Evolutionary conservation across 257 asterid genomes (phyloP).

Genomic region (Solanum chilense): DNA sequence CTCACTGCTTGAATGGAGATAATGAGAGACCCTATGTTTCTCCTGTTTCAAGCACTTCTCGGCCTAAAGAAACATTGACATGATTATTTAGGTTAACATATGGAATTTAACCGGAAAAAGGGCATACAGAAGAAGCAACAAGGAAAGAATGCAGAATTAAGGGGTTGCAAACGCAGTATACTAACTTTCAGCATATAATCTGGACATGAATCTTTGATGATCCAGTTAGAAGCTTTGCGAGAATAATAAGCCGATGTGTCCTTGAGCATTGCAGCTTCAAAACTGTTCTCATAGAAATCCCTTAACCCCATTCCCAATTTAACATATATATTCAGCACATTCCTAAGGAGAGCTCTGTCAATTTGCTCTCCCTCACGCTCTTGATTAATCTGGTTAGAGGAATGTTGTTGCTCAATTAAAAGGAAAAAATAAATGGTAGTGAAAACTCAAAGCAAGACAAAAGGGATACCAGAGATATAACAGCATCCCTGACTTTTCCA

Average conservation of each 20-base stretch:
- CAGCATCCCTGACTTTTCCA: conserved; percentile 87
- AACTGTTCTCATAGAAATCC: conserved; percentile 74
- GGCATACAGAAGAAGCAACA: background rate
- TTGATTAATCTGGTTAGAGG: conserved; percentile 61
- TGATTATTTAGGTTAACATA: background rate
- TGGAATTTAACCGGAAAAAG: background rate
- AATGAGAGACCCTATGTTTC: conserved; percentile 85
- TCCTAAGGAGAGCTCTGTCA: conserved; percentile 85
- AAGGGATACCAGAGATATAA: conserved; percentile 70
- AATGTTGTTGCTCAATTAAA: background rate
- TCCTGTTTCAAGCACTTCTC: conserved; percentile 82
- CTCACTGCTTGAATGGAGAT: conserved; percentile 95
- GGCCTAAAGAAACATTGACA: conserved; percentile 35
- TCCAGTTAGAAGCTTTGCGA: conserved; percentile 97
- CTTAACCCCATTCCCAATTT: conserved; percentile 96
- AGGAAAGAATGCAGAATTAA: background rate
- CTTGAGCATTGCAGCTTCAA: conserved; percentile 75
- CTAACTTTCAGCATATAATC: conserved; percentile 86
- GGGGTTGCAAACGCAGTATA: background rate
- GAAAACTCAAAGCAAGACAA: background rate
- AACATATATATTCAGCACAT: conserved; percentile 86
- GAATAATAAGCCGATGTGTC: conserved; percentile 93
- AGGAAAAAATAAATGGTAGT: background rate
- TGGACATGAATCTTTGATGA: conserved; percentile 94
- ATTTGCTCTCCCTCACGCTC: conserved; percentile 97